phyloP scores from a whole-genome alignment of 202 grass and related monocot genomes.

The Carex sylvatica region DNA sequence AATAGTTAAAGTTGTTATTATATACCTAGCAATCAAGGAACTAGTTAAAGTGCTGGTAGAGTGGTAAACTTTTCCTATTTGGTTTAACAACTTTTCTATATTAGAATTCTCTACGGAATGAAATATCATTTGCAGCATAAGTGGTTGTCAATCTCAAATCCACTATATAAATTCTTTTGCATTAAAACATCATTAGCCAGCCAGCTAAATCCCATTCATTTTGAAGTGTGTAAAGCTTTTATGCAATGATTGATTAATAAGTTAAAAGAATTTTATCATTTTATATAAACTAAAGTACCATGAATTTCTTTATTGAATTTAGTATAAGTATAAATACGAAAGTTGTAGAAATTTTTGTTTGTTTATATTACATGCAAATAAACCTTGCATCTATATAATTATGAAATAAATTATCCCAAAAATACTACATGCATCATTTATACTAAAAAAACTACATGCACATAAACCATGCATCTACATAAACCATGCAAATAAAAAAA shows the following conservation, averaged over 20 bases:
- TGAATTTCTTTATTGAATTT: neutral
- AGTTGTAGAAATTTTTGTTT: neutral
- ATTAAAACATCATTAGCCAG: slow-evolving; percentile 5
- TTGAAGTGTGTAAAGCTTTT: neutral
- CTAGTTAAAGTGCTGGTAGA: neutral
- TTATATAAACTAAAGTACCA: neutral
- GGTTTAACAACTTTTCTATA: neutral
- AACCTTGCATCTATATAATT: too few species aligned
- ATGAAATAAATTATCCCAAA: too few species aligned
- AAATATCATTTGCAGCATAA: slow-evolving; percentile 6
- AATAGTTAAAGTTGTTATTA: neutral
- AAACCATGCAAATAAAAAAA: too few species aligned
- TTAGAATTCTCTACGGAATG: neutral
- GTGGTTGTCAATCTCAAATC: slow-evolving; percentile 27
- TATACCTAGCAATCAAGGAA: slow-evolving; percentile 15
- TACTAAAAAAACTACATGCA: too few species aligned
- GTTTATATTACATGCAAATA: too few species aligned
- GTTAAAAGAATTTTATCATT: neutral
- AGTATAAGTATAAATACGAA: neutral
- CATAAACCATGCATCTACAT: too few species aligned
- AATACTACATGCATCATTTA: too few species aligned
- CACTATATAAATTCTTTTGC: slow-evolving; percentile 3
- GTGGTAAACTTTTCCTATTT: neutral
- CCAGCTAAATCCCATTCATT: slow-evolving; percentile 13
- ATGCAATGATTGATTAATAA: neutral